Percentiles rank a stretch among this genome's conserved stretches.
phyloP scores from a whole-genome alignment of 2,329 filamentous ascomycete genomes.

The Neopestalotiopsis rosae region DNA sequence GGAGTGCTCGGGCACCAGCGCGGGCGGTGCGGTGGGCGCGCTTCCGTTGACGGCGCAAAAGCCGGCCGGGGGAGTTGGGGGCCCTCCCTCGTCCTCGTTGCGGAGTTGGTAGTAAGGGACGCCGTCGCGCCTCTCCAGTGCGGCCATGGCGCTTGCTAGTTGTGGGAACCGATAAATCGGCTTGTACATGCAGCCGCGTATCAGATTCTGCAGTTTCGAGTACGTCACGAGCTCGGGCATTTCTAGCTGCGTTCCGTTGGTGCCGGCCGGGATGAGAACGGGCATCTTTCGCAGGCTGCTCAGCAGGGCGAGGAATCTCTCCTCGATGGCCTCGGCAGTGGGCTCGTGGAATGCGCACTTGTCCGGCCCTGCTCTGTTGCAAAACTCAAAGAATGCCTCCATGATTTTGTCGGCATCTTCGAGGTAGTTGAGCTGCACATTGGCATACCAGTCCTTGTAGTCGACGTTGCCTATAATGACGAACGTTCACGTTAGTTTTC shows the following conservation, averaged over 20 bases:
- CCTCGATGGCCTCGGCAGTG: conserved; percentile 43
- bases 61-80: conserved; percentile 13
- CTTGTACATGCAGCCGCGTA: conserved; percentile 49
- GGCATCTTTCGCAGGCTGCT: conserved; percentile 46
- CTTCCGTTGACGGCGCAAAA: conserved; percentile 38
- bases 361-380: conserved; percentile 54
- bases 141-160: conserved; percentile 49
- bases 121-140: conserved; percentile 50
- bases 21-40: conserved; percentile 40
- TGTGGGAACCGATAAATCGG: conserved; percentile 47
- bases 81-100: conserved; percentile 14
- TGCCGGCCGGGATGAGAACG: conserved; percentile 43
- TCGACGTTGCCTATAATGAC: conserved; percentile 49
- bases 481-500: not conserved
- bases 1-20: conserved; percentile 36
- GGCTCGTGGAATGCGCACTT: conserved; percentile 50
- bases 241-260: conserved; percentile 35
- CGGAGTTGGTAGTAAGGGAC: conserved; percentile 44
- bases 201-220: conserved; percentile 49
- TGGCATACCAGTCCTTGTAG: conserved; percentile 59
- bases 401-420: conserved; percentile 36
- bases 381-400: conserved; percentile 57
- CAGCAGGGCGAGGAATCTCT: conserved; percentile 46
- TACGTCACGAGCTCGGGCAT: conserved; percentile 57
- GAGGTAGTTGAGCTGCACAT: conserved; percentile 41